Percentiles rank a stretch among this genome's conserved stretches.
Conservation (phyloP, 1,139 yeast genomes). For the Lodderomyces orthopsilosis region DNA sequence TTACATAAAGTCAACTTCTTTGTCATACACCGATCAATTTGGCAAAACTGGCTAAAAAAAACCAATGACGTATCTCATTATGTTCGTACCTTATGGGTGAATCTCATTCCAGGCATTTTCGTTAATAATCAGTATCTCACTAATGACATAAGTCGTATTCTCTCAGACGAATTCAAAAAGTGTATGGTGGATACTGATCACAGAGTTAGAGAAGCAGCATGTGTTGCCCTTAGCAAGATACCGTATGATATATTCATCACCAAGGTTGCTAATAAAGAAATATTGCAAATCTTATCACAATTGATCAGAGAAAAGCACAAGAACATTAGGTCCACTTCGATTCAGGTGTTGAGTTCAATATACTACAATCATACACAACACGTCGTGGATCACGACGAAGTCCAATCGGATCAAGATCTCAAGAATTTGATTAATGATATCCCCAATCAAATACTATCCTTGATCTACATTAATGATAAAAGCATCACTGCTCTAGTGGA, state of each 20-base stretch:
- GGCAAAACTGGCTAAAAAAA: slow-evolving; percentile 70
- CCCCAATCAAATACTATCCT: slow-evolving; percentile 64
- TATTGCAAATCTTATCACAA: slow-evolving; percentile 56
- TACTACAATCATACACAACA: slow-evolving; percentile 39
- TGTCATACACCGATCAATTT: slow-evolving; percentile 57
- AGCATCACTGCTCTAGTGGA: slow-evolving; percentile 72
- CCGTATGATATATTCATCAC: slow-evolving; percentile 40
- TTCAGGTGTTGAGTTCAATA: slow-evolving; percentile 52
- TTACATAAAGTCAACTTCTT: slow-evolving; percentile 51
- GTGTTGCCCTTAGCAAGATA: slow-evolving; percentile 43
- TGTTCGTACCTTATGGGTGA: slow-evolving; percentile 73
- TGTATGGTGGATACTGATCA: slow-evolving; percentile 77
- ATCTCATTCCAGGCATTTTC: slow-evolving; percentile 40
- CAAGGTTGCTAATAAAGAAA: slow-evolving; percentile 42
- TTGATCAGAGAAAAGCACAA: slow-evolving; percentile 68
- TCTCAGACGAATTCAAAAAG: slow-evolving; percentile 60
- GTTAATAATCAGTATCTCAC: slow-evolving; percentile 38
- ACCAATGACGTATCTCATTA: slow-evolving; percentile 63
- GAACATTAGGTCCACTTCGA: slow-evolving; percentile 63
- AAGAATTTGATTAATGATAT: slow-evolving; percentile 44
- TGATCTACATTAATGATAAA: slow-evolving; percentile 73
- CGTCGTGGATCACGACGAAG: slow-evolving; percentile 6
- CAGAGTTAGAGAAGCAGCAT: slow-evolving; percentile 63
- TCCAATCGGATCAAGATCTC: slow-evolving; percentile 23
- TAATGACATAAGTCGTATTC: slow-evolving; percentile 48